Percentiles rank a stretch among this genome's conserved stretches.
Evolutionary conservation across 2,329 filamentous ascomycete genomes (phyloP).

Genomic region (Xylariaceae sp.): DNA sequence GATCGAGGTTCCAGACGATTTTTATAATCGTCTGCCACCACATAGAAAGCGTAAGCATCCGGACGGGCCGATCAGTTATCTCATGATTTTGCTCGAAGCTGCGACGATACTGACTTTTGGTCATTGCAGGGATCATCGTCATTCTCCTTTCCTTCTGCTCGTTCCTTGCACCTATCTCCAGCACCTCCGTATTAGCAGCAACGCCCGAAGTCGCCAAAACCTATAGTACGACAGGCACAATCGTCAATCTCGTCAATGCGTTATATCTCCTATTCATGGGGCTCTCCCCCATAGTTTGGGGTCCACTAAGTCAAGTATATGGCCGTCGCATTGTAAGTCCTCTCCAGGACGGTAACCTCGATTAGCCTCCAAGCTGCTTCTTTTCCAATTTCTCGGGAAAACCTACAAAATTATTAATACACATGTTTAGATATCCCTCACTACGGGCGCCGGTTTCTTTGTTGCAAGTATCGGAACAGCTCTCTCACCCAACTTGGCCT

Average conservation of each 20-base stretch:
- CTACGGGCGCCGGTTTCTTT: constrained; percentile 61
- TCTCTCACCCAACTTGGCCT: constrained; percentile 63
- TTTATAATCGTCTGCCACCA: constrained; percentile 63
- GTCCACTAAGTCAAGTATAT: constrained; percentile 64
- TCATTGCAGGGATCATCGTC: constrained; percentile 51
- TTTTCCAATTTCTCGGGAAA: background rate
- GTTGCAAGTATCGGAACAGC: constrained; percentile 69
- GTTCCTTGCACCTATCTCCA: constrained; percentile 71
- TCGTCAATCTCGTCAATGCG: constrained; percentile 72
- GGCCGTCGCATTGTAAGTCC: constrained; percentile 52
- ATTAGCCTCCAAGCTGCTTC: background rate
- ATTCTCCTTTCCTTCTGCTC: constrained; percentile 68
- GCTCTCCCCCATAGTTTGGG: constrained; percentile 65
- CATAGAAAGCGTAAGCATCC: constrained; percentile 49
- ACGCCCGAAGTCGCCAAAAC: constrained; percentile 68
- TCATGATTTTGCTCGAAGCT: background rate
- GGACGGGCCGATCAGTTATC: background rate
- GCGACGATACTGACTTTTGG: background rate
- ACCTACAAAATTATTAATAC: constrained; percentile 3
- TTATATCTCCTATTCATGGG: constrained; percentile 71
- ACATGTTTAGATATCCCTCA: constrained; percentile 48
- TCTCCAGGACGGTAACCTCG: too few species aligned
- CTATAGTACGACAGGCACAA: constrained; percentile 60
- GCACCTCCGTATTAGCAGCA: constrained; percentile 68
- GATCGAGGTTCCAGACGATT: constrained; percentile 44